Percentiles rank a stretch among this genome's conserved stretches.
phyloP scores from a whole-genome alignment of 768 basidiomycete genomes.

The Mycena polygramma region DNA sequence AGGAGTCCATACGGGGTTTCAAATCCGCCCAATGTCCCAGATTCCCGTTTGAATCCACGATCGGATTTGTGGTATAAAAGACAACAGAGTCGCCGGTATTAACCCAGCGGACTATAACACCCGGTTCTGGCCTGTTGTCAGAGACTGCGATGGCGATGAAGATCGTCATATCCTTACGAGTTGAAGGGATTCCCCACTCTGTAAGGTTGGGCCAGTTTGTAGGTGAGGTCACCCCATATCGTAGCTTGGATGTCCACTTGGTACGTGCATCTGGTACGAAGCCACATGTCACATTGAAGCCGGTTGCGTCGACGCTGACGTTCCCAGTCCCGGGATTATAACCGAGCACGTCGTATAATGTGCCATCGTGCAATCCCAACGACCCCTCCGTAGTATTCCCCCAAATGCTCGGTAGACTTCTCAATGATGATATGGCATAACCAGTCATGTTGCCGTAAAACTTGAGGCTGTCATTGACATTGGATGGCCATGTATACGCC shows the following conservation, averaged over 20 bases:
- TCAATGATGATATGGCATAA: no score
- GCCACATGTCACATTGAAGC: conserved; percentile 2
- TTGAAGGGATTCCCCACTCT: no score
- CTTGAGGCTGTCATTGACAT: no score
- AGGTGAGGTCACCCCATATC: no score
- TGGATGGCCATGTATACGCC: no score
- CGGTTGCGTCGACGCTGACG: background rate
- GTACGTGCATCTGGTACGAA: background rate
- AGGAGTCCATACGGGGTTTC: background rate
- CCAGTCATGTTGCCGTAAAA: background rate
- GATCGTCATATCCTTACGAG: no score
- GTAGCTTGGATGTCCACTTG: no score
- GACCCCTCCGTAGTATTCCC: background rate
- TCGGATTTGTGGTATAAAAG: conserved; percentile 4
- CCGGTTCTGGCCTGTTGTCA: no score
- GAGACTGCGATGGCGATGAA: no score
- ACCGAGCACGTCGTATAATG: conserved; percentile 4
- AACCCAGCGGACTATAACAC: background rate
- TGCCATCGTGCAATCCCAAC: background rate
- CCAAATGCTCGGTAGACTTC: background rate
- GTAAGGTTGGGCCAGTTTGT: no score
- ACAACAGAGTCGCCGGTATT: background rate
- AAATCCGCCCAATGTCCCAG: background rate
- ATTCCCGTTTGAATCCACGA: background rate
- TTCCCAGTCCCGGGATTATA: background rate